Evolutionary conservation across 257 asterid genomes (phyloP), one percentile per base, ranked within the genome.

Genomic region (Nicotiana otophora): DNA sequence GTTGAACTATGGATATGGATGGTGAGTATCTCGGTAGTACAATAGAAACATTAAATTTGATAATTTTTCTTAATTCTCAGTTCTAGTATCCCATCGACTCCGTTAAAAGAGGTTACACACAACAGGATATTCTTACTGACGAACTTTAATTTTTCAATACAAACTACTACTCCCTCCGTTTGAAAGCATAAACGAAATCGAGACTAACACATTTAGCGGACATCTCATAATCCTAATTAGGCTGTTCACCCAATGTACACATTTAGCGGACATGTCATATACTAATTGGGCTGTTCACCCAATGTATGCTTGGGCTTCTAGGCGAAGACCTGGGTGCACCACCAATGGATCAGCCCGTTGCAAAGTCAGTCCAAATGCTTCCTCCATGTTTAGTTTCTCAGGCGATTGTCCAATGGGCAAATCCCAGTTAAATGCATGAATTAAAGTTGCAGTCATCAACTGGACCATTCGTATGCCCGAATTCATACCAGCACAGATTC

Each of bases 401-500:
- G 82, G 82, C 3, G 20, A 81, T 30, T 83, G 89, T 4, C 98
- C 99, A 51, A 70, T 20, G 0, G 84, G 86, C 81, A 94, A 82
- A 2, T 87, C 90, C 77, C 93, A 94, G 78, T 93, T 87, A 61
- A 95, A 95, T 0, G 90, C 90, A 70, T 95, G 99, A 88, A 95
- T 64, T 84, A 95, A 84, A 62, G 94, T 87, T 0, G 98, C 97
- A 1, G 91, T 87, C 80, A 95, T 28, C 10, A 94, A 33, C 20
- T 94, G 98, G 55, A 95, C 98, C 97, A 95, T 92, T 0, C 98
- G 87, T 1, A 95, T 78, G 2, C 97, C 99, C 78, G 88, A 78
- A 83, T 88, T 87, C 97, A 95, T 86, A 3, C 99, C 99, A 0
- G 93, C 96, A 63, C 99, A 95, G 31, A 95, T 90, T 53, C 99